phyloP scores from a whole-genome alignment of 2,329 filamentous ascomycete genomes.

The Coniochaeta prunicola region DNA sequence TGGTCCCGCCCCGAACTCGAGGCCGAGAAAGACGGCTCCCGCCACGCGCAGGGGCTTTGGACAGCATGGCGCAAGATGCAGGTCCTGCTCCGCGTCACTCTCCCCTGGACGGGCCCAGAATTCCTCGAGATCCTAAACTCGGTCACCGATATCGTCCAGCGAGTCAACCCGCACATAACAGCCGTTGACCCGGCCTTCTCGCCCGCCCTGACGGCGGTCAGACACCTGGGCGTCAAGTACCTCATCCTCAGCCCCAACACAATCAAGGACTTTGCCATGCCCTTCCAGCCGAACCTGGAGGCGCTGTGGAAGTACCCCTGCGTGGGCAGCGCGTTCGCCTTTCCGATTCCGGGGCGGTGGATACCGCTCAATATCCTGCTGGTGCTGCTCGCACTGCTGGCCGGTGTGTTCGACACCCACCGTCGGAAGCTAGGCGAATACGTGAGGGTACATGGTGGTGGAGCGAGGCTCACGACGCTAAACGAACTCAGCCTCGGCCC shows the following conservation, averaged over 20 bases:
- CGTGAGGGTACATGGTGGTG: background rate
- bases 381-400: conserved; percentile 9
- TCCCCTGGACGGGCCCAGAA: conserved; percentile 22
- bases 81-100: conserved; percentile 11
- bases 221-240: conserved; percentile 19
- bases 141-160: conserved; percentile 17
- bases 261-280: conserved; percentile 28
- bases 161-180: conserved; percentile 23
- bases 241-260: conserved; percentile 16
- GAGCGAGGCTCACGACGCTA: conserved; percentile 10
- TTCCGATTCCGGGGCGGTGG: conserved; percentile 34
- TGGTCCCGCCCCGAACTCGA: conserved; percentile 9
- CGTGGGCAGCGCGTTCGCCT: conserved; percentile 32
- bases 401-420: conserved; percentile 5
- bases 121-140: conserved; percentile 19
- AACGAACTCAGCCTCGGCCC: conserved; percentile 10
- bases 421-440: conserved; percentile 5
- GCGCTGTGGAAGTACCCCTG: conserved; percentile 31
- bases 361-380: conserved; percentile 31
- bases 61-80: conserved; percentile 12
- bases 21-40: conserved; percentile 4
- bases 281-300: conserved; percentile 28
- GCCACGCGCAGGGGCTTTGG: background rate
- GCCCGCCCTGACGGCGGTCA: conserved; percentile 31
- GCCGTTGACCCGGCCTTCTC: conserved; percentile 24